Conservation (phyloP, 768 basidiomycete genomes). For the Daedalea quercina region DNA sequence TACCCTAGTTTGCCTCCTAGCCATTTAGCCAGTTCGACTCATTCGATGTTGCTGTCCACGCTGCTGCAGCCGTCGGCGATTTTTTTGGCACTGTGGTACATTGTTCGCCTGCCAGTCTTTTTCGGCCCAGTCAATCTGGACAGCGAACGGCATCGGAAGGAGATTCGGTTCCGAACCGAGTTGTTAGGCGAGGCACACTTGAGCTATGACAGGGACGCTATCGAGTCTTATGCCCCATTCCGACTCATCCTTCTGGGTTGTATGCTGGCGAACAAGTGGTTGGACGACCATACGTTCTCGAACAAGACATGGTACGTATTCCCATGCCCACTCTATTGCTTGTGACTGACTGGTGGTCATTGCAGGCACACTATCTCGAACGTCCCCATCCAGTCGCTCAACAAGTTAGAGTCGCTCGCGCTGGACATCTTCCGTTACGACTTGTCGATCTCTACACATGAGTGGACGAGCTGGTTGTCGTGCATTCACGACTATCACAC, state of each 20-base stretch:
- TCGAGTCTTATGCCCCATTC: slow-evolving; percentile 60
- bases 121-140: slow-evolving; percentile 47
- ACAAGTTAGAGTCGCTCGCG: slow-evolving; percentile 64
- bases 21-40: slow-evolving; percentile 54
- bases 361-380: slow-evolving; percentile 75
- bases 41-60: slow-evolving; percentile 71
- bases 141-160: slow-evolving; percentile 44
- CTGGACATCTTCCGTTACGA: slow-evolving; percentile 68
- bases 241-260: slow-evolving; percentile 72
- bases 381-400: slow-evolving; percentile 62
- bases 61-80: slow-evolving; percentile 78
- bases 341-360: not conserved
- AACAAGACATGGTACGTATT: slow-evolving; percentile 76
- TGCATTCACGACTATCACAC: slow-evolving; percentile 61
- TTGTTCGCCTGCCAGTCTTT: slow-evolving; percentile 67
- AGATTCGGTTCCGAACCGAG: slow-evolving; percentile 55
- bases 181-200: slow-evolving; percentile 46
- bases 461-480: slow-evolving; percentile 69
- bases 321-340: not conserved
- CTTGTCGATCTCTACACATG: slow-evolving; percentile 53
- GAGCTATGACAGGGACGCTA: slow-evolving; percentile 37
- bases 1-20: slow-evolving; percentile 43
- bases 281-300: slow-evolving; percentile 84
- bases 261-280: slow-evolving; percentile 86
- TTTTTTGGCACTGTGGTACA: slow-evolving; percentile 77